phyloP scores from a whole-genome alignment of 2,329 filamentous ascomycete species.

The Cryphonectria carpinicola region DNA sequence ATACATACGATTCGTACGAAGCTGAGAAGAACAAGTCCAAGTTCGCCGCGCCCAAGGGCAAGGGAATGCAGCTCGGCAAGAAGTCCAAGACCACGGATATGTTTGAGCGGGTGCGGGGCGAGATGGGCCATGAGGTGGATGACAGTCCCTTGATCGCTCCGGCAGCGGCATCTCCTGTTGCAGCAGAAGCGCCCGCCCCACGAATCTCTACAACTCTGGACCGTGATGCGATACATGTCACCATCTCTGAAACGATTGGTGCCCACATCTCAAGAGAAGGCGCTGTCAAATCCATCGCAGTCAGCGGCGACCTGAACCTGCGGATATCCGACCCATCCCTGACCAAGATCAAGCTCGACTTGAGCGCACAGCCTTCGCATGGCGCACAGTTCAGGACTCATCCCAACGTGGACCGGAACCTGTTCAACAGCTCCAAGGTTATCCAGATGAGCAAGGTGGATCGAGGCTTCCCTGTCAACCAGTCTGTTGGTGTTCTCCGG shows the following conservation, averaged over 20 bases:
- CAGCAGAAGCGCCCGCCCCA: slow-evolving; percentile 57
- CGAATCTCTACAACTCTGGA: slow-evolving; percentile 71
- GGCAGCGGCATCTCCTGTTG: slow-evolving; percentile 52
- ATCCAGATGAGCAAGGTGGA: slow-evolving; percentile 89
- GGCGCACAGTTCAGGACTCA: slow-evolving; percentile 93
- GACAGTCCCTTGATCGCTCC: slow-evolving; percentile 70
- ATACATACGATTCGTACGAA: slow-evolving; percentile 92
- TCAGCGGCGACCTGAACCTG: slow-evolving; percentile 91
- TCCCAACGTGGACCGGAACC: slow-evolving; percentile 89
- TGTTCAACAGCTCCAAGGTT: slow-evolving; percentile 79
- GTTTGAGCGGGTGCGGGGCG: slow-evolving; percentile 92
- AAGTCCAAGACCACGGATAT: slow-evolving; percentile 98
- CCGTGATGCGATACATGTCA: slow-evolving; percentile 84
- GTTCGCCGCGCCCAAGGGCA: slow-evolving; percentile 77
- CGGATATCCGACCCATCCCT: slow-evolving; percentile 86
- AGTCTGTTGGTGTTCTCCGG: slow-evolving; percentile 87
- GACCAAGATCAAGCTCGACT: slow-evolving; percentile 87
- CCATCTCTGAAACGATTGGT: slow-evolving; percentile 85
- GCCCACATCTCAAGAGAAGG: slow-evolving; percentile 90
- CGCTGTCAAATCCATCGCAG: slow-evolving; percentile 79
- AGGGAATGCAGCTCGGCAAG: slow-evolving; percentile 99
- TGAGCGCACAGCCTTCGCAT: slow-evolving; percentile 75
- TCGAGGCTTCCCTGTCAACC: slow-evolving; percentile 93
- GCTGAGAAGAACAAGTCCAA: slow-evolving; percentile 97
- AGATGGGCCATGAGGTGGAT: slow-evolving; percentile 85